phyloP scores from a whole-genome alignment of 2,329 filamentous ascomycete genomes.

The Fusarium haematococcum region DNA sequence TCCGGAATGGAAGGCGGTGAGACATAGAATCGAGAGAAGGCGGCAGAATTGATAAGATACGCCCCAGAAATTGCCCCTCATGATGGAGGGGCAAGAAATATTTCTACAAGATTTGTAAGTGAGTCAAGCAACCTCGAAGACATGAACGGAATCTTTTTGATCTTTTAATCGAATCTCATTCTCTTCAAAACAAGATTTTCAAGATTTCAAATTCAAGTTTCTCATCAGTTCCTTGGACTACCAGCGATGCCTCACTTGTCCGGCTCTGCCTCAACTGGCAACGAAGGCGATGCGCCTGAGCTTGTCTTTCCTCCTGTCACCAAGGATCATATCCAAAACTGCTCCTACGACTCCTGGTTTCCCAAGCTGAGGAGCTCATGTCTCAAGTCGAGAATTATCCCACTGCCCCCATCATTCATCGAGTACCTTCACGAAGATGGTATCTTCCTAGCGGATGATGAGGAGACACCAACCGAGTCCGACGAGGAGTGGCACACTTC shows the following conservation, averaged over 20 bases:
- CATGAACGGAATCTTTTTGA: background rate
- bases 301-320: slow-evolving; percentile 85
- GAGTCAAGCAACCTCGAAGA: slow-evolving; percentile 26
- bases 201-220: background rate
- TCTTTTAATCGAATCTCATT: background rate
- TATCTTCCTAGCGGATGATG: slow-evolving; percentile 83
- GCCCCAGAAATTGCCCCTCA: slow-evolving; percentile 27
- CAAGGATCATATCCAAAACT: slow-evolving; percentile 89
- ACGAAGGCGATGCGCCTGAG: slow-evolving; percentile 34
- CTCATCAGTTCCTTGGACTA: background rate
- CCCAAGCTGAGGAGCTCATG: slow-evolving; percentile 83
- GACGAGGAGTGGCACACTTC: slow-evolving; percentile 64
- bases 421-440: slow-evolving; percentile 92
- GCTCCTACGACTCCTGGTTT: slow-evolving; percentile 94
- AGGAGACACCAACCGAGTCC: slow-evolving; percentile 65
- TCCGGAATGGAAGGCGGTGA: background rate
- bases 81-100: slow-evolving; percentile 36
- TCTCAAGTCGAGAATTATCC: slow-evolving; percentile 87
- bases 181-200: background rate
- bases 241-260: slow-evolving; percentile 52
- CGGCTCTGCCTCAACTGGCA: slow-evolving; percentile 11
- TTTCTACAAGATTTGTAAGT: slow-evolving; percentile 37
- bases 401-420: slow-evolving; percentile 80
- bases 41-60: slow-evolving; percentile 32
- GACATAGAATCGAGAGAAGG: background rate